A percentile compares a stretch with the other conserved stretches of the same genome.
Evolutionary conservation across 495 filamentous ascomycete species (phyloP).

Genomic region (Cetradonia linearis): DNA sequence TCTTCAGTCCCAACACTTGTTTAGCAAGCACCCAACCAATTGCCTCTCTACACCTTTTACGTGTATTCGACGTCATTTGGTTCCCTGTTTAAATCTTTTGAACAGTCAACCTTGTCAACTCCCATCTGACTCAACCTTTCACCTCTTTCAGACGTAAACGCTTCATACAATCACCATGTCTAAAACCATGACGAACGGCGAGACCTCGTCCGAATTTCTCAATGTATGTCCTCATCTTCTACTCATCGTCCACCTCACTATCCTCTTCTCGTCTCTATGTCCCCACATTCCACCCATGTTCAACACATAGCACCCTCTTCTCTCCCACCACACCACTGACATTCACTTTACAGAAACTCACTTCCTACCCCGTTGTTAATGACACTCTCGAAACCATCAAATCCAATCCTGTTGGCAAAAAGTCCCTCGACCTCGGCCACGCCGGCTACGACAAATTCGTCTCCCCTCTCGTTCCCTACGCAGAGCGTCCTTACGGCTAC

Average conservation of each 20-base stretch:
- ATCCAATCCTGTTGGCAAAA: constrained; percentile 66
- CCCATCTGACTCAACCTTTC: not conserved
- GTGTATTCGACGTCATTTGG: not conserved
- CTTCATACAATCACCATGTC: constrained; percentile 8
- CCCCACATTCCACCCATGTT: not conserved
- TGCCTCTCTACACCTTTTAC: not conserved
- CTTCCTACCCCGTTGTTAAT: constrained; percentile 73
- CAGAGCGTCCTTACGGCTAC: constrained; percentile 64
- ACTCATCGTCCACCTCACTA: not conserved
- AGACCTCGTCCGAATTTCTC: constrained; percentile 12
- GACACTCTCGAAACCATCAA: constrained; percentile 72
- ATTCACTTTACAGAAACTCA: constrained; percentile 54
- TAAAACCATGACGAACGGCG: constrained; percentile 20
- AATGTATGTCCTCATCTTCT: constrained; percentile 6
- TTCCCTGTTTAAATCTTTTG: not conserved
- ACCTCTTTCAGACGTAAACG: not conserved
- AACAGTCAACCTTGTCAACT: not conserved
- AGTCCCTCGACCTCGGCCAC: constrained; percentile 62
- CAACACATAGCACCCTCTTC: not conserved
- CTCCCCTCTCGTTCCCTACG: constrained; percentile 66
- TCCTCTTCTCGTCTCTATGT: not conserved
- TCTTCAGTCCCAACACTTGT: not conserved
- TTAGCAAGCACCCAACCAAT: too few species aligned
- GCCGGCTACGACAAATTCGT: constrained; percentile 55
- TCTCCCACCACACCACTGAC: constrained; percentile 10